Base-by-base conservation (phyloP, 2,329 filamentous ascomycete genomes). In the Fusarium continuum region DNA sequence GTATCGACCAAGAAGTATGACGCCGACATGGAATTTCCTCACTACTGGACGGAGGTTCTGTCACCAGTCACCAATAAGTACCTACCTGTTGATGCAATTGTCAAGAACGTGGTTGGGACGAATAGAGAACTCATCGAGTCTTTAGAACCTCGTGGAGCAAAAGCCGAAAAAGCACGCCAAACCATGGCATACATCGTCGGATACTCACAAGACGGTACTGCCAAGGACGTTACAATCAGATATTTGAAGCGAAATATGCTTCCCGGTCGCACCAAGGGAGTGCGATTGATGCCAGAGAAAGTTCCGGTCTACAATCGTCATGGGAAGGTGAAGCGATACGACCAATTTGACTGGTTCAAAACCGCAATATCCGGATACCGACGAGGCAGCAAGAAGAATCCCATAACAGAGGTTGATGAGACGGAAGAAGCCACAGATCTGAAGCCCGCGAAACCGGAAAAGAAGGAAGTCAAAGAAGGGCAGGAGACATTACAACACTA, bases 211-310 rank as follows among this genome's bases (percentile, higher is more conserved):
- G 93, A 98, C 72, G 92, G 91, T 3, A 93, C 92, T 0, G 93
- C 92, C 11, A 98, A 98, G 74, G 95, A 99, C 73, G 91, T 99
- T 14, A 99, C 95, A 0, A 88, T 95, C 10, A 86, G 95, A 23
- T 99, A 99, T 74, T 79, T 99, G 8, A 93, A 90, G 70, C 87
- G 89, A 19, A 91, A 91, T 54, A 84, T 90, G 48, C 88, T 93
- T 73, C 95, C 95, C 1, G 94, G 95, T 5, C 91, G 93, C 67
- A 96, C 94, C 0, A 98, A 97, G 73, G 92, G 93, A 5, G 85
- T 89, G 63, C 86, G 95, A 7, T 85, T 97, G 73, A 86, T 90
- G 0, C 74, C 88, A 3, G 92, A 96, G 68, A 97, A 94, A 71
- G 81, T 96, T 2, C 89, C 93, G 0, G 79, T 97, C 7, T 89